Percentiles rank a stretch among this genome's conserved stretches.
Evolutionary conservation across 2,329 filamentous ascomycete genomes (phyloP).

Genomic region (Aspergillus cejpii): DNA sequence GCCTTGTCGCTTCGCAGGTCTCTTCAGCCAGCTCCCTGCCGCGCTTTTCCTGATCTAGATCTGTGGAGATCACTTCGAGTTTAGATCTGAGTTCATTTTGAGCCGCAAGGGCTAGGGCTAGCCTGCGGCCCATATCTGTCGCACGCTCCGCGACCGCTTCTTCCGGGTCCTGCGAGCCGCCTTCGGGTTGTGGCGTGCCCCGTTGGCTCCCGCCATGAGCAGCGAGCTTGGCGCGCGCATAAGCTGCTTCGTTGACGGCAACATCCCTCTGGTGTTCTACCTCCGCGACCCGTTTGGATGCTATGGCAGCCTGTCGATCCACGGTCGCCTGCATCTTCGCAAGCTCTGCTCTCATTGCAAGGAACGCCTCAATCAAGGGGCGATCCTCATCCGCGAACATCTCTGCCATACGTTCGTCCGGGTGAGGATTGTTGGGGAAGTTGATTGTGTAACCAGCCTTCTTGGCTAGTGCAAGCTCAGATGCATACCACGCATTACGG

Average conservation of each 20-base stretch:
- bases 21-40: constrained; percentile 83
- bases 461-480: constrained; percentile 82
- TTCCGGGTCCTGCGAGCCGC: constrained; percentile 51
- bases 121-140: constrained; percentile 69
- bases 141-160: constrained; percentile 54
- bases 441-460: constrained; percentile 81
- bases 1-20: constrained; percentile 72
- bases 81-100: constrained; percentile 77
- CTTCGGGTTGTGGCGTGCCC: constrained; percentile 49
- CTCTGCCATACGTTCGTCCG: constrained; percentile 71
- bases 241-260: constrained; percentile 90
- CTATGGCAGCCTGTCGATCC: constrained; percentile 76
- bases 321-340: constrained; percentile 84
- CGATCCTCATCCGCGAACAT: constrained; percentile 87
- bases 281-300: constrained; percentile 84
- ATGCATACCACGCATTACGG: constrained; percentile 94
- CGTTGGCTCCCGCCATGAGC: constrained; percentile 66
- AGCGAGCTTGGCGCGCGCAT: constrained; percentile 86
- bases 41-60: constrained; percentile 73
- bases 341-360: constrained; percentile 85
- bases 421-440: constrained; percentile 59
- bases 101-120: constrained; percentile 71
- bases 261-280: constrained; percentile 90
- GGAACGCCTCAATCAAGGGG: constrained; percentile 81
- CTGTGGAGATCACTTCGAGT: constrained; percentile 60